Evolutionary conservation across 106 monocot genomes (phyloP), one percentile per base, ranked within the genome.

Genomic region (Narthecium ossifragum): DNA sequence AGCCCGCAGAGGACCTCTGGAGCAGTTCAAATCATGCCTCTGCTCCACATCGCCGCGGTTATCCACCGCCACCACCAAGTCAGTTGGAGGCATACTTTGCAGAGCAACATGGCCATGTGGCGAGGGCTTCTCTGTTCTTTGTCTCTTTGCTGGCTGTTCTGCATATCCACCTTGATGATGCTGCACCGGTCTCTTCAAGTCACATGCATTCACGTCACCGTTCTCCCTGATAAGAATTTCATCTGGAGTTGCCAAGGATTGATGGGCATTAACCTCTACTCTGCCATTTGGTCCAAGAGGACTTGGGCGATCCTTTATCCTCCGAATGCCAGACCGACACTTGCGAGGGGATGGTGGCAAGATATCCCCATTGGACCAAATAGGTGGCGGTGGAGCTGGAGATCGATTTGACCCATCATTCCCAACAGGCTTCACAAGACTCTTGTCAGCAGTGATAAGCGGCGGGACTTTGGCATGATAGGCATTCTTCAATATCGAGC

Each of bases 401-500:
- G 72, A 57, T 39, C 29, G 24, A 39, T 43, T 54, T 11, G 25
- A 21, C 32, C 56, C 63, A 49, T 71, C 60, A 8, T 61, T 57
- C 5, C 48, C 55, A 23, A 34, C 24, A 5, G 28, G 32, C 27
- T 68, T 81, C 32, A 18, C 31, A 1, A 32, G 21, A 32, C 26
- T 56, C 33, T 14, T 49, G 41, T 64, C 71, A 14, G 40, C 48
- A 25, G 17, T 4, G 14, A 24, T 18, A 23, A 71, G 62, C 6
- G 81, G 74, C 11, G 78, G 72, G 17, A 45, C 55, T 57, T 82
- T 87, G 1, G 78, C 60, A 22, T 57, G 63, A 45, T 27, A 70
- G 7, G 78, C 86, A 76, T 87, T 87, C 75, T 59, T 75, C 12
- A 87, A 40, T 31, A 87, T 61, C 0, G 86, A 65, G 8, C 63